phyloP scores from a whole-genome alignment of 345 rosid species.

The Conringia planisiliqua region DNA sequence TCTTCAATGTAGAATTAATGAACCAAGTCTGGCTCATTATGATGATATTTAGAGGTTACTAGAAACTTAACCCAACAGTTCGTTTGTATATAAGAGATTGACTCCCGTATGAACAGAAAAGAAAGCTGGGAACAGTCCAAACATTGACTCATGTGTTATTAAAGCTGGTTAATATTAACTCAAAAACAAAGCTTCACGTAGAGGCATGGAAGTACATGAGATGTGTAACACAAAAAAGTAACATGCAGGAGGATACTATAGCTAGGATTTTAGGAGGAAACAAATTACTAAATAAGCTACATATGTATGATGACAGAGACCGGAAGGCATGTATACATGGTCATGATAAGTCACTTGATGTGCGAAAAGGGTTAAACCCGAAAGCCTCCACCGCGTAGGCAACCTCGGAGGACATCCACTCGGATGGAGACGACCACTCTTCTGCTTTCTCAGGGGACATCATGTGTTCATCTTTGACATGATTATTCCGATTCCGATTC shows the following conservation, averaged over 20 bases:
- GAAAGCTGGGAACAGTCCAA: neutral
- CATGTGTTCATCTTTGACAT: constrained; percentile 7
- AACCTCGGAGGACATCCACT: constrained; percentile 31
- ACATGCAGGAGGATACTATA: neutral
- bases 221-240: constrained; percentile 9
- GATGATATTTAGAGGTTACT: neutral
- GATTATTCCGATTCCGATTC: neutral
- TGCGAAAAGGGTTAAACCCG: constrained; percentile 23
- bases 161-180: neutral
- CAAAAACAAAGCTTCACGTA: constrained; percentile 7
- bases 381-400: constrained; percentile 27
- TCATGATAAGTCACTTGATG: constrained; percentile 34
- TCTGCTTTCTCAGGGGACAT: neutral
- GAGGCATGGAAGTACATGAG: constrained; percentile 4
- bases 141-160: neutral
- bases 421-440: constrained; percentile 14
- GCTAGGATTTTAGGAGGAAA: neutral
- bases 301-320: neutral
- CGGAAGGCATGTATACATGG: neutral
- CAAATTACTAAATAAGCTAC: constrained; percentile 4
- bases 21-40: neutral
- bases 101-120: neutral
- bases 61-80: neutral
- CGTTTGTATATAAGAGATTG: neutral
- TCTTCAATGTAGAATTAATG: neutral